These are phyloP conservation scores for Aspergillus calidoustus DNA, from an alignment of 2,329 filamentous ascomycete species.

Conservation along the genomic window DNA sequence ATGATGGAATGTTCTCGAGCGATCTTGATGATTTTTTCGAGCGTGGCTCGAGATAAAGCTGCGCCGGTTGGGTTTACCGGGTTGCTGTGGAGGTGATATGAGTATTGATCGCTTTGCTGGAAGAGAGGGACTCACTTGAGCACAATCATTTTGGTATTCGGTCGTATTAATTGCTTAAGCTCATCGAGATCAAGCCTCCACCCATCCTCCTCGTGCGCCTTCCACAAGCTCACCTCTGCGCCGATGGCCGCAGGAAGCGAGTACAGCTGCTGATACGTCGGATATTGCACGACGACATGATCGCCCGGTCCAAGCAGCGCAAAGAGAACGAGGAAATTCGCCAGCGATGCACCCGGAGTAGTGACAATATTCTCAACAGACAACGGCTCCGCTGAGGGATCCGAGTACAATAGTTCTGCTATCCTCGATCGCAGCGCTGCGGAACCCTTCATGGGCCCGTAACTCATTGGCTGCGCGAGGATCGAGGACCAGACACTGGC, in stretches of 20 bases:
- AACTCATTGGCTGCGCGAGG: background rate
- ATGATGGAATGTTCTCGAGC: constrained; percentile 66
- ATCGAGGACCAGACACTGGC: background rate
- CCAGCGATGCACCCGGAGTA: constrained; percentile 78
- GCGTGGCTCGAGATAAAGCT: constrained; percentile 62
- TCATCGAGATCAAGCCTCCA: constrained; percentile 72
- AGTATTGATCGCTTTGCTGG: no score
- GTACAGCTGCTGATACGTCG: constrained; percentile 86
- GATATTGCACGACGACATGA: constrained; percentile 84
- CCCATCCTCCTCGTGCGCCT: constrained; percentile 64
- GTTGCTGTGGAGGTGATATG: no score
- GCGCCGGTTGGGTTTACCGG: constrained; percentile 82
- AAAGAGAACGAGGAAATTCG: constrained; percentile 79
- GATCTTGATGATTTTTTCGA: constrained; percentile 66
- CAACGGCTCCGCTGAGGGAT: background rate
- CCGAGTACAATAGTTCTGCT: background rate
- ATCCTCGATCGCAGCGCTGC: background rate
- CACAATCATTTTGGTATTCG: constrained; percentile 62
- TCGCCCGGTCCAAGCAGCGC: constrained; percentile 73
- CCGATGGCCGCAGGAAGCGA: constrained; percentile 74
- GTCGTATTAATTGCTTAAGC: constrained; percentile 63
- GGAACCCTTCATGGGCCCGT: background rate
- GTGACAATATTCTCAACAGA: constrained; percentile 69
- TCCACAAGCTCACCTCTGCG: constrained; percentile 80
- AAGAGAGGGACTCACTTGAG: constrained; percentile 62